These are phyloP conservation scores for Candida sithepensis DNA, from an alignment of 805 yeast species.

Conservation along the genomic window DNA sequence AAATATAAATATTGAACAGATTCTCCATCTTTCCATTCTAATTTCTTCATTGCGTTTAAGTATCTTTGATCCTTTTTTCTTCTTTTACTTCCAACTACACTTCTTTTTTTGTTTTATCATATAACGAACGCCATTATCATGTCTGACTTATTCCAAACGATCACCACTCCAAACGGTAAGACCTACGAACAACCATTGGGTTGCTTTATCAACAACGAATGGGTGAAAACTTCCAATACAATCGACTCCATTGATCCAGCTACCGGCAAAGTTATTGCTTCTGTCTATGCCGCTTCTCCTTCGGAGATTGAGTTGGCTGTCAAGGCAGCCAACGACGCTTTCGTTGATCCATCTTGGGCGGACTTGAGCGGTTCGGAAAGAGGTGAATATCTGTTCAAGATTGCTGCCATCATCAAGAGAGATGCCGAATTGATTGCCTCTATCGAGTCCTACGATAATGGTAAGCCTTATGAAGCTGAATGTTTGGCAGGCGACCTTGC, in stretches of 20 bases:
- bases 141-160: conserved; percentile 20
- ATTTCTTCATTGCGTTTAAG: not conserved
- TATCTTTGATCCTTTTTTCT: not conserved
- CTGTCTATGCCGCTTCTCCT: conserved; percentile 53
- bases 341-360: conserved; percentile 44
- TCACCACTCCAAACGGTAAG: conserved; percentile 31
- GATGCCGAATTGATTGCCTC: conserved; percentile 48
- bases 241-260: conserved; percentile 29
- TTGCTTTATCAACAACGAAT: conserved; percentile 58
- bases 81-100: too few species aligned
- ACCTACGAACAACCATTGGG: conserved; percentile 41
- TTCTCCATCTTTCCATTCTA: not conserved
- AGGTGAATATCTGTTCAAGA: conserved; percentile 47
- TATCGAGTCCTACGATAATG: conserved; percentile 55
- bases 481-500: conserved; percentile 36
- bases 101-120: not conserved
- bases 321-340: conserved; percentile 60
- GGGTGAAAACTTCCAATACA: conserved; percentile 27
- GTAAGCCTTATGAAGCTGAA: conserved; percentile 49
- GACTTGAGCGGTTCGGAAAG: conserved; percentile 48
- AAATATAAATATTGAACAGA: too few species aligned
- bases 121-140: not conserved
- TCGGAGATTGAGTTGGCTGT: conserved; percentile 68
- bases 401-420: conserved; percentile 48
- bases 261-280: conserved; percentile 58